Conservation (phyloP, 2,329 filamentous ascomycete genomes). For the Apiospora phragmitis region DNA sequence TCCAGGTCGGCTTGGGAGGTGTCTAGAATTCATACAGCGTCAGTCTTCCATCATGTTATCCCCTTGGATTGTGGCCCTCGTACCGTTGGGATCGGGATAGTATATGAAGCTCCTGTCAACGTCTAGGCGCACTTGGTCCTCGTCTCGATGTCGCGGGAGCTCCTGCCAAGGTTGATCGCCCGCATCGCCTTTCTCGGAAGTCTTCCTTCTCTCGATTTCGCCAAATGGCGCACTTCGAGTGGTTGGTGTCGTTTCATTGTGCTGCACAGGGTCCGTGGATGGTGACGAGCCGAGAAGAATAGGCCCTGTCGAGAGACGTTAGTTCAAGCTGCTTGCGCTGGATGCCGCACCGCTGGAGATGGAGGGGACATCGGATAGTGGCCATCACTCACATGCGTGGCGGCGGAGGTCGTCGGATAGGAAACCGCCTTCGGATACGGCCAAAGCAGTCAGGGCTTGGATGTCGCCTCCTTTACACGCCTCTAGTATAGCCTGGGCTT, state of each 20-base stretch:
- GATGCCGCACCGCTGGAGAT: not conserved
- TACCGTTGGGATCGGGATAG: slow-evolving; percentile 83
- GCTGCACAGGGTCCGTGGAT: slow-evolving; percentile 20
- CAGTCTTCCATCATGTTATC: not conserved
- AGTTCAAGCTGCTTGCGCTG: not conserved
- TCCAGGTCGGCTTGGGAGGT: slow-evolving; percentile 69
- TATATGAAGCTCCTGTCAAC: slow-evolving; percentile 97
- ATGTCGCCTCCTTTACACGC: slow-evolving; percentile 63
- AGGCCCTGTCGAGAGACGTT: slow-evolving; percentile 54
- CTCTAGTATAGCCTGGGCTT: slow-evolving; percentile 51
- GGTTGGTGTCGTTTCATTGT: not conserved
- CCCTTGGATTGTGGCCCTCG: slow-evolving; percentile 24
- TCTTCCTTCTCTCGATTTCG: not conserved
- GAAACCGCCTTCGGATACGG: slow-evolving; percentile 66
- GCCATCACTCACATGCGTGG: slow-evolving; percentile 69
- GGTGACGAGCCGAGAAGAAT: slow-evolving; percentile 49
- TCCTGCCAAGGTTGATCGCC: slow-evolving; percentile 48
- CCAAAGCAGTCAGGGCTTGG: slow-evolving; percentile 55
- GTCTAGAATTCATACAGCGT: slow-evolving; percentile 45
- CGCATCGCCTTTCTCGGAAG: slow-evolving; percentile 19
- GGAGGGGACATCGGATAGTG: not conserved
- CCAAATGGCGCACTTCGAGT: not conserved
- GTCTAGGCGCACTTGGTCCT: slow-evolving; percentile 88
- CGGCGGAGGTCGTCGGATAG: slow-evolving; percentile 68
- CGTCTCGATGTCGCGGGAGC: slow-evolving; percentile 79